Evolutionary conservation across 257 asterid genomes (phyloP).

Genomic region (Cruciata laevipes): DNA sequence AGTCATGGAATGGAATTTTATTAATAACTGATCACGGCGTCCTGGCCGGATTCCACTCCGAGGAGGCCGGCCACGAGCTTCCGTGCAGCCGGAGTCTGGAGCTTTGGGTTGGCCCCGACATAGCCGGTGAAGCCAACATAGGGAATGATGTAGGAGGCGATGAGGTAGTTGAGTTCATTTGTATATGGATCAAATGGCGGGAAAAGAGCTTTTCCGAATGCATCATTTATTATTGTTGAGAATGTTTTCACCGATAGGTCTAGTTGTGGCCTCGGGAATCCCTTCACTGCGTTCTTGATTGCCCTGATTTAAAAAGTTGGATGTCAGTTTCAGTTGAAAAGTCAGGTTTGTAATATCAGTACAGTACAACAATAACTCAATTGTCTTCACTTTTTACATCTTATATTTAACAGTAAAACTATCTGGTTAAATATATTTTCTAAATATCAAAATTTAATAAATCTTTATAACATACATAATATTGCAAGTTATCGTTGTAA

Average conservation of each 20-base stretch:
- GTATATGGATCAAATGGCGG: constrained; percentile 89
- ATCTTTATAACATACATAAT: no score
- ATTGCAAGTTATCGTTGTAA: no score
- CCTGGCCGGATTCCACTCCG: constrained; percentile 53
- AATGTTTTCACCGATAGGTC: constrained; percentile 49
- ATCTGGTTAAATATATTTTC: no score
- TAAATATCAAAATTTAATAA: no score
- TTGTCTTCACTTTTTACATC: no score
- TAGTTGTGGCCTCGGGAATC: constrained; percentile 76
- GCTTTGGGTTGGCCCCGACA: constrained; percentile 77
- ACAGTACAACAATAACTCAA: no score
- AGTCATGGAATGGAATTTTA: no score
- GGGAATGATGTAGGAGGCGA: constrained; percentile 76
- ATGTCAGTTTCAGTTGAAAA: no score
- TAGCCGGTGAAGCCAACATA: constrained; percentile 90
- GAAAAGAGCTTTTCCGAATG: constrained; percentile 33
- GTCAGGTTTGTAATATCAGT: no score
- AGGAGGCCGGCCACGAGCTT: constrained; percentile 46
- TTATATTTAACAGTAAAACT: no score
- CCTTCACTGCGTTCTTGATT: constrained; percentile 46
- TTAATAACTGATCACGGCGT: constrained; percentile 25
- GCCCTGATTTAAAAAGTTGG: no score
- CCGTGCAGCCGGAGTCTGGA: constrained; percentile 40
- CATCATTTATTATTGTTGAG: constrained; percentile 53
- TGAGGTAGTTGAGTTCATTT: constrained; percentile 58